Conservation (phyloP, 2,329 filamentous ascomycete species). For the Exophiala sp. region DNA sequence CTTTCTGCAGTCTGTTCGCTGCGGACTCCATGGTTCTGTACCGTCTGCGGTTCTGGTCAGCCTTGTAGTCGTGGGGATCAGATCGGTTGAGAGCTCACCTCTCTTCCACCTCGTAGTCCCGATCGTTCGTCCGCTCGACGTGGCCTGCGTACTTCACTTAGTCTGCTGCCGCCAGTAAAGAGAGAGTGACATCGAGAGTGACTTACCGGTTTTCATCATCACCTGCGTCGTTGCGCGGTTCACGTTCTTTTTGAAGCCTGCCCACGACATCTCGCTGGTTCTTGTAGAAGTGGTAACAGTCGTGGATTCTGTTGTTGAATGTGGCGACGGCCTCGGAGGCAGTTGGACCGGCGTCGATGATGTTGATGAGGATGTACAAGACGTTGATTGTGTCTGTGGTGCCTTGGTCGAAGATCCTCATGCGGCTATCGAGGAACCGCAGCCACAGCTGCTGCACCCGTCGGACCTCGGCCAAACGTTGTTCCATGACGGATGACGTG, state of each 20-base stretch:
- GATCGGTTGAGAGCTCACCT: constrained; percentile 47
- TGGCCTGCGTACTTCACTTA: constrained; percentile 54
- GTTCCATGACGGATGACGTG: constrained; percentile 1
- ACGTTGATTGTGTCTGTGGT: background rate
- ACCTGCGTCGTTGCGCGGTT: constrained; percentile 98
- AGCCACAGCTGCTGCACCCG: background rate
- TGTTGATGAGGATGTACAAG: constrained; percentile 3
- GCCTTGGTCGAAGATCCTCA: background rate
- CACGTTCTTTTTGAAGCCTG: constrained; percentile 92
- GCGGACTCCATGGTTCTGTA: constrained; percentile 98
- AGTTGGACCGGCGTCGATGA: constrained; percentile 6
- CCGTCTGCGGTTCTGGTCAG: constrained; percentile 52
- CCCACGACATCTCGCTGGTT: constrained; percentile 28
- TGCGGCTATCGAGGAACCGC: background rate
- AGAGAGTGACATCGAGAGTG: constrained; percentile 28
- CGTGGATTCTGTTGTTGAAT: constrained; percentile 7
- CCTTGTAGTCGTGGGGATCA: background rate
- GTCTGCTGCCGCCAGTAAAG: constrained; percentile 6
- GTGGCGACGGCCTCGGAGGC: constrained; percentile 3
- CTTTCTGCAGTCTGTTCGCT: constrained; percentile 85
- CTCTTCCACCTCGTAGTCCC: constrained; percentile 97
- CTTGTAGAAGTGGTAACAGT: background rate
- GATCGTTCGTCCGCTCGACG: constrained; percentile 97
- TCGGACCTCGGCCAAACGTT: background rate
- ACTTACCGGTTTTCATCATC: constrained; percentile 93